Evolutionary conservation across 805 yeast genomes (phyloP), one percentile per base, ranked within the genome.

Genomic region (Candida ipomoeae): DNA sequence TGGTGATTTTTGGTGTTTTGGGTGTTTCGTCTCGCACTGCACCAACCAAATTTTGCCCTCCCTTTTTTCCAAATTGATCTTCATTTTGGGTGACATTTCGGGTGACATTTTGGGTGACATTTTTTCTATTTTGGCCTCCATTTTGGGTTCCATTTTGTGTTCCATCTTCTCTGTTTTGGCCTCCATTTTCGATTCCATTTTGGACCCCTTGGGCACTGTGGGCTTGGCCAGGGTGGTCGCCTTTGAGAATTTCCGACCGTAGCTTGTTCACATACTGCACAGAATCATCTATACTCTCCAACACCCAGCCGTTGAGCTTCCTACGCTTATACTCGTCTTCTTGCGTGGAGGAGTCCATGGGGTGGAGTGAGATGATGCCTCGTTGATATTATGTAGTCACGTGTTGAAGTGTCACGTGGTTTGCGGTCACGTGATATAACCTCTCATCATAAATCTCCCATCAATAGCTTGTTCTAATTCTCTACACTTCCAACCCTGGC

Each of bases 261-360:
- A 53, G 45, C 39, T 51, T 53, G 48, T 62, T 58, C 26, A 62
- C 57, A n/a, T 48, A 49, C 40, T 53, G 53, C 21, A 60, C 57
- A 23, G 55, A 57, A 38, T 61, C 62, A 46, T 62, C 64, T 17
- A 55, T 29, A 15, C 51, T 46, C 36, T 62, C 65, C 37, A 62
- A 49, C 1, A 46, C 42, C 36, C 42, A 29, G 18, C 58, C 61
- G 23, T 37, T 41, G 20, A 51, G 31, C 13, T 49, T 34, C 18
- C 49, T 15, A 15, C 44, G 46, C 48, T 48, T 50, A 20, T 29
- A 15, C 14, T 42, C 31, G 37, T 48, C 37, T 14, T 35, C 38
- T 40, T n/a, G 43, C 6, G 34, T 26, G 34, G 26, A 37, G 38
- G n/a, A n/a, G 29, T 42, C 45, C 45, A 42, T 42, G 31, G 33